Conservation (phyloP, 768 basidiomycete species). For the Asterophora parasitica region DNA sequence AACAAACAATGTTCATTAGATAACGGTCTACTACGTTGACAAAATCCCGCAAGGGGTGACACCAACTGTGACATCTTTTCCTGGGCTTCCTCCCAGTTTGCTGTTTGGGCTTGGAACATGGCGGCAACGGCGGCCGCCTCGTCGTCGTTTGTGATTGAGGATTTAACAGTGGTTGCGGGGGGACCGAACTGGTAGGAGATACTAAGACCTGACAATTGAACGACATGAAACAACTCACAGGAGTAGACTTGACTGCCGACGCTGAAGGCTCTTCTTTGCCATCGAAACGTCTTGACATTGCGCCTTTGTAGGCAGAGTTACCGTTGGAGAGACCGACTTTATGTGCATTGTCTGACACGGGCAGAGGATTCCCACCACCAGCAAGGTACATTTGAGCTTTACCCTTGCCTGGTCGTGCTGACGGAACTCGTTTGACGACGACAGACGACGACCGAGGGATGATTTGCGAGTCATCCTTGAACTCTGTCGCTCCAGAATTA, state of each 20-base stretch:
- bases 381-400: conserved; percentile 75
- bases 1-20: conserved; percentile 69
- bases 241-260: conserved; percentile 29
- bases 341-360: conserved; percentile 45
- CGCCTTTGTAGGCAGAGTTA: conserved; percentile 50
- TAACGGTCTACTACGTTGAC: conserved; percentile 58
- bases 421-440: conserved; percentile 85
- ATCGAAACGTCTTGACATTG: conserved; percentile 90
- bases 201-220: conserved; percentile 1
- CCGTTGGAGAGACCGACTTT: conserved; percentile 28
- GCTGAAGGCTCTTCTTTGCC: conserved; percentile 58
- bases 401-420: conserved; percentile 76
- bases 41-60: conserved; percentile 53
- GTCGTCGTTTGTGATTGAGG: conserved; percentile 57
- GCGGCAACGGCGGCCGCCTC: conserved; percentile 97
- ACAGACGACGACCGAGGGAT: conserved; percentile 95
- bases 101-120: conserved; percentile 92
- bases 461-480: conserved; percentile 85
- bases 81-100: conserved; percentile 98
- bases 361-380: conserved; percentile 35
- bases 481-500: conserved; percentile 50
- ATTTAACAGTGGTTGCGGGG: conserved; percentile 23
- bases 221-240: conserved; percentile 19
- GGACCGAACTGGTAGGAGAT: conserved; percentile 22
- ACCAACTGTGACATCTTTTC: conserved; percentile 99